phyloP scores from a whole-genome alignment of 2,329 filamentous ascomycete genomes.

The Diaporthe batatas region DNA sequence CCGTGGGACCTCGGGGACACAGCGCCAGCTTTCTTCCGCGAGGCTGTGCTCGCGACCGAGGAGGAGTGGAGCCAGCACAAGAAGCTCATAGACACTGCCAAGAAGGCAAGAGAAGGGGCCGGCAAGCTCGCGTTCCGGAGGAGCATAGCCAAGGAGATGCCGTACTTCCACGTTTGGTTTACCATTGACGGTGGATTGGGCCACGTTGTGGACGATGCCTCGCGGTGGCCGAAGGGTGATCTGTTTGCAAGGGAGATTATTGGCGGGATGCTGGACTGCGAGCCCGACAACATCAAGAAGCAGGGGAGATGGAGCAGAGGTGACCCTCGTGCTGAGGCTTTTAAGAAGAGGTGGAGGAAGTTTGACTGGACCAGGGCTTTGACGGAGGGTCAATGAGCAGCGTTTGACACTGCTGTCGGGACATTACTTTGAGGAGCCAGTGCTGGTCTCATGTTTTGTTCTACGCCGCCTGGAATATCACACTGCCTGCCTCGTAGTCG shows the following conservation, averaged over 20 bases:
- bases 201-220: constrained; percentile 89
- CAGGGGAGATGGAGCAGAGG: constrained; percentile 87
- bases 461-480: not conserved
- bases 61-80: constrained; percentile 97
- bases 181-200: constrained; percentile 90
- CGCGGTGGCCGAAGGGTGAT: constrained; percentile 90
- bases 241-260: constrained; percentile 92
- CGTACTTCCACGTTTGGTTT: constrained; percentile 99
- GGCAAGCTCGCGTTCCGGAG: constrained; percentile 87
- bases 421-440: not conserved
- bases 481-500: not conserved
- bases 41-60: constrained; percentile 89
- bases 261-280: constrained; percentile 90
- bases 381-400: constrained; percentile 51
- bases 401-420: not conserved
- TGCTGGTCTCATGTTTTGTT: not conserved
- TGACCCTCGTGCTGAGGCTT: constrained; percentile 79
- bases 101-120: constrained; percentile 73
- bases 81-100: constrained; percentile 91
- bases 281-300: constrained; percentile 86
- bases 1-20: constrained; percentile 93
- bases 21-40: constrained; percentile 93
- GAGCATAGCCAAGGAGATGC: constrained; percentile 92
- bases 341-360: constrained; percentile 87
- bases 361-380: constrained; percentile 87